Evolutionary conservation across 345 rosid species (phyloP).

Genomic region (Jatropha curcas): DNA sequence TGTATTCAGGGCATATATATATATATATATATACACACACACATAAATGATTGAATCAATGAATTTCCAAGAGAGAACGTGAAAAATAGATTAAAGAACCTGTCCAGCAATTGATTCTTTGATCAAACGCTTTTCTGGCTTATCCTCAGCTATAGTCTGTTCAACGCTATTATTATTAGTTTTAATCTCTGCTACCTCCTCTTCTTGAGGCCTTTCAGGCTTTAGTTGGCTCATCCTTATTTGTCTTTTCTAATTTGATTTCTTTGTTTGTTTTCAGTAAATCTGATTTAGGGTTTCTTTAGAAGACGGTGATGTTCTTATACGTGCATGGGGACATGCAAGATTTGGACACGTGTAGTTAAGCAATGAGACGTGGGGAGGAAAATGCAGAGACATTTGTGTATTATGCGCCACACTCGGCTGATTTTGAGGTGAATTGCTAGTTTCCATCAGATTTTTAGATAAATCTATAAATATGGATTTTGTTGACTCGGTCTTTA

Average conservation of each 20-base stretch:
- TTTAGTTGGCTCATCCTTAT: conserved; percentile 57
- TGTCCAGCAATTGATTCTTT: conserved; percentile 39
- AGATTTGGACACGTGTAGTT: not conserved
- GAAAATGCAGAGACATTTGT: not conserved
- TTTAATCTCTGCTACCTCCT: too few species aligned
- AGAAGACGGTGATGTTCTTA: not conserved
- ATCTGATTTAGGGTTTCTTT: not conserved
- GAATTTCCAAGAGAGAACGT: too few species aligned
- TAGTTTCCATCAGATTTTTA: not conserved
- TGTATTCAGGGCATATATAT: too few species aligned
- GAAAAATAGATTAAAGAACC: conserved; percentile 22
- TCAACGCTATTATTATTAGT: too few species aligned
- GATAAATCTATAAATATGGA: not conserved
- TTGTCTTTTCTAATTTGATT: too few species aligned
- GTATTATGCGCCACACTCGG: not conserved
- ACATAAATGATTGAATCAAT: too few species aligned
- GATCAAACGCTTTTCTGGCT: conserved; percentile 22
- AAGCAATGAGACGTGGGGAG: conserved; percentile 11
- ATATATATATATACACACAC: too few species aligned
- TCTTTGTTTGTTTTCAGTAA: too few species aligned
- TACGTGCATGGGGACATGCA: conserved; percentile 2
- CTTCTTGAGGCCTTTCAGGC: conserved; percentile 24
- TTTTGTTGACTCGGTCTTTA: too few species aligned
- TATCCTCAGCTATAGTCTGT: too few species aligned
- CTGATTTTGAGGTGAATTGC: not conserved